Evolutionary conservation across 257 asterid genomes (phyloP).

Genomic region (Lithospermum erythrorhizon): DNA sequence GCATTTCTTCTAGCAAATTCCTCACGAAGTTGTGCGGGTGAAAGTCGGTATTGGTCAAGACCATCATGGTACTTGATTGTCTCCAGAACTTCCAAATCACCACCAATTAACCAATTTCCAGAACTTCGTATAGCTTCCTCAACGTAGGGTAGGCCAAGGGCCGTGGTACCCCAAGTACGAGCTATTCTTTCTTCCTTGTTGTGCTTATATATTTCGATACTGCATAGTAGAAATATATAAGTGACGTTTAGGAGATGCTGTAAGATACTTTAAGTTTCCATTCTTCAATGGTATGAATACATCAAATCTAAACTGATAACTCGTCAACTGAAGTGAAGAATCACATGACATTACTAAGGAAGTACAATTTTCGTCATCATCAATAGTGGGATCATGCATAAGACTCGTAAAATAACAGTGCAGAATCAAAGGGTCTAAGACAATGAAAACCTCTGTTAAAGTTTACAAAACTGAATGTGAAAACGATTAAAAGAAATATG

Average conservation of each 20-base stretch:
- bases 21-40: slow-evolving; percentile 68
- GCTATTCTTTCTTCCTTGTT: slow-evolving; percentile 89
- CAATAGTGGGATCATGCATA: no score
- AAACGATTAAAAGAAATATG: no score
- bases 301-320: no score
- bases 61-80: slow-evolving; percentile 64
- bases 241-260: not conserved
- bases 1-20: slow-evolving; percentile 70
- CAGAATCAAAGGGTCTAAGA: no score
- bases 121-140: slow-evolving; percentile 53
- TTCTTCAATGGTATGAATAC: no score
- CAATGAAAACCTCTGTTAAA: no score
- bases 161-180: slow-evolving; percentile 93
- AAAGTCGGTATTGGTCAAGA: slow-evolving; percentile 70
- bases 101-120: slow-evolving; percentile 92
- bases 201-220: slow-evolving; percentile 86
- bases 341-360: no score
- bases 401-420: no score
- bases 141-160: slow-evolving; percentile 76
- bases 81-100: slow-evolving; percentile 71
- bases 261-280: not conserved
- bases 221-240: slow-evolving; percentile 12
- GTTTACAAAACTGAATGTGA: no score
- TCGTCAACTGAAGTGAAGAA: no score
- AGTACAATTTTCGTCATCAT: no score